A percentile compares a stretch with the other conserved stretches of the same genome.
phyloP scores from a whole-genome alignment of 2,329 filamentous ascomycete species.

The Paracorniculantispora psalliotae region DNA sequence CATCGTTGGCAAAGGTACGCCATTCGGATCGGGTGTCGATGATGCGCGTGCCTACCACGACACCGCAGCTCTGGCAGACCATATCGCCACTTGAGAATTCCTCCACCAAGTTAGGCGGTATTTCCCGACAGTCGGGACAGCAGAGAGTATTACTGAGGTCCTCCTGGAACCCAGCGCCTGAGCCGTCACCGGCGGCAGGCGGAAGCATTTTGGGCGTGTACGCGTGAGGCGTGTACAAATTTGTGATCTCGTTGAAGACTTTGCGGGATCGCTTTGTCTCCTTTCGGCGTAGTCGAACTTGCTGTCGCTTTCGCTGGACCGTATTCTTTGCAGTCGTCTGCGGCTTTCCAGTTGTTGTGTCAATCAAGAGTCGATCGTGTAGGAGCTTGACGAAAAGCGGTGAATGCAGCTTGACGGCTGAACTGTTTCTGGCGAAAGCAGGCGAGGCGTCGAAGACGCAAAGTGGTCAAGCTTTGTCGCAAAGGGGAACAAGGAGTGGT shows the following conservation, averaged over 20 bases:
- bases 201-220: constrained; percentile 44
- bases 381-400: constrained; percentile 61
- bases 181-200: constrained; percentile 29
- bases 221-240: constrained; percentile 39
- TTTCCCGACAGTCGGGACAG: constrained; percentile 86
- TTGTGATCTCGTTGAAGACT: constrained; percentile 36
- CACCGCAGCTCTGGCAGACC: constrained; percentile 85
- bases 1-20: constrained; percentile 98
- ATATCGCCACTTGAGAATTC: constrained; percentile 91
- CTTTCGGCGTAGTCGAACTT: constrained; percentile 29
- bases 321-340: constrained; percentile 18
- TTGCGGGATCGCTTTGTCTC: constrained; percentile 32
- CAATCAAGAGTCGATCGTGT: constrained; percentile 36
- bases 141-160: constrained; percentile 82
- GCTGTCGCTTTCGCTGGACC: constrained; percentile 29
- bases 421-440: background rate
- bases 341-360: constrained; percentile 18
- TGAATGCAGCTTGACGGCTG: constrained; percentile 64
- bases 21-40: constrained; percentile 97
- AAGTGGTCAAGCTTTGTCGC: background rate
- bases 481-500: background rate
- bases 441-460: background rate
- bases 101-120: constrained; percentile 87
- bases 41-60: constrained; percentile 84
- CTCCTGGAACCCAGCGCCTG: constrained; percentile 56